These are phyloP conservation scores for Echium plantagineum DNA, from an alignment of 257 asterid species.

Conservation along the genomic window DNA sequence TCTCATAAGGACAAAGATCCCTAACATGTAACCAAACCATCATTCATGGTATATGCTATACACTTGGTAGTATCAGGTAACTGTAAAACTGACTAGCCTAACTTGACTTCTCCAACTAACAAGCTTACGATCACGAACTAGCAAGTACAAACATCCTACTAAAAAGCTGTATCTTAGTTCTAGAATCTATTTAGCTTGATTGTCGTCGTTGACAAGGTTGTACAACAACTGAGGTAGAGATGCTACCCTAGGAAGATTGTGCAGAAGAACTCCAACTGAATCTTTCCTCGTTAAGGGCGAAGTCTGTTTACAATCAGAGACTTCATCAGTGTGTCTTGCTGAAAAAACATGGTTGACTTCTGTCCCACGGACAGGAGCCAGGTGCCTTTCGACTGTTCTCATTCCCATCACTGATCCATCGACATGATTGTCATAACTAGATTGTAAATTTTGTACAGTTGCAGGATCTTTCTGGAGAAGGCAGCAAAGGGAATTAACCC, in stretches of 20 bases:
- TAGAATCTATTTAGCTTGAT: constrained; percentile 37
- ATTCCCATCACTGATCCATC: constrained; percentile 18
- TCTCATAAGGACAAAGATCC: no score
- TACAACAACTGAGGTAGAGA: constrained; percentile 87
- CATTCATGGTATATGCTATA: no score
- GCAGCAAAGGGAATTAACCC: constrained; percentile 91
- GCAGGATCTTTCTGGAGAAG: constrained; percentile 72
- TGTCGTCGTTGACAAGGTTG: constrained; percentile 53
- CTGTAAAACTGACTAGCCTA: no score
- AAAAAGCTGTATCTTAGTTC: no score
- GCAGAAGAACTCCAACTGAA: constrained; percentile 68
- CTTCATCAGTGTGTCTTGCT: constrained; percentile 14
- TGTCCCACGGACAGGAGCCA: constrained; percentile 8
- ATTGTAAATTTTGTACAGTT: constrained; percentile 14
- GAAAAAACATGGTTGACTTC: constrained; percentile 7
- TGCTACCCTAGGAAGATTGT: constrained; percentile 82
- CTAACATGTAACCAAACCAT: no score
- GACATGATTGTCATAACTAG: constrained; percentile 17
- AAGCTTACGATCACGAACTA: no score
- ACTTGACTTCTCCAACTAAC: no score
- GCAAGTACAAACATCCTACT: no score
- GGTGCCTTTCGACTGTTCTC: constrained; percentile 15
- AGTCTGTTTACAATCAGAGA: constrained; percentile 21
- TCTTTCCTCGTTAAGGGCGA: constrained; percentile 67
- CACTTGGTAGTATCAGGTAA: no score